A percentile compares a stretch with the other conserved stretches of the same genome.
Conservation (phyloP, 495 filamentous ascomycete genomes). For the Immersiella caudata region DNA sequence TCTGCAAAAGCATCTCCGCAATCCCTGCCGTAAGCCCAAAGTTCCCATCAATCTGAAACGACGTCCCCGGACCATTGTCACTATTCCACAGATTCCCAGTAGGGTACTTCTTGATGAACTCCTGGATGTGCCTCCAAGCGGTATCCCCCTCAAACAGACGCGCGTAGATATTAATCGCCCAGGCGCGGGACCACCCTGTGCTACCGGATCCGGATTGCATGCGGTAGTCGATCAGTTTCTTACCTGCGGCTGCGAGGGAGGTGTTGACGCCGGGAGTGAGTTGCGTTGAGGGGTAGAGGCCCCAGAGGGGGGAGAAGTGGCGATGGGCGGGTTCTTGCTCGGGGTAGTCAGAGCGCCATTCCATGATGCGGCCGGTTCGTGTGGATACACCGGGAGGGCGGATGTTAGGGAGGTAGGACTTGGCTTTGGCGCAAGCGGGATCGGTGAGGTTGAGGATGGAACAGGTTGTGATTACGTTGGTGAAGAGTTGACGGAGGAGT, state of each 20-base stretch:
- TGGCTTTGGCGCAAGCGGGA: slow-evolving; percentile 15
- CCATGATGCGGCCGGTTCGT: slow-evolving; percentile 48
- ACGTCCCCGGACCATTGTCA: slow-evolving; percentile 26
- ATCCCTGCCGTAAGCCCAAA: slow-evolving; percentile 54
- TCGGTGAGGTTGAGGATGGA: slow-evolving; percentile 1
- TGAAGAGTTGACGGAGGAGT: slow-evolving; percentile 47
- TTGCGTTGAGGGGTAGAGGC: slow-evolving; percentile 39
- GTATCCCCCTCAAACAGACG: slow-evolving; percentile 42
- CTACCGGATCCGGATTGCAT: slow-evolving; percentile 43
- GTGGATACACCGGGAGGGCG: slow-evolving; percentile 34
- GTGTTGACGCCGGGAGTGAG: slow-evolving; percentile 20
- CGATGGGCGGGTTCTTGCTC: slow-evolving; percentile 54
- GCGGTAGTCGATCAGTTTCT: slow-evolving; percentile 29
- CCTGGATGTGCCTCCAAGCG: slow-evolving; percentile 42
- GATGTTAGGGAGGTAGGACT: slow-evolving; percentile 12
- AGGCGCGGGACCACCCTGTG: slow-evolving; percentile 56
- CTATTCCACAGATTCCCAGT: slow-evolving; percentile 48
- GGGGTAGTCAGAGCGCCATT: slow-evolving; percentile 52
- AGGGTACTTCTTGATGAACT: slow-evolving; percentile 45
- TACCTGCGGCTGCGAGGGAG: slow-evolving; percentile 34
- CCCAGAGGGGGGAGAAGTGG: slow-evolving; percentile 55
- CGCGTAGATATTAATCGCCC: slow-evolving; percentile 52
- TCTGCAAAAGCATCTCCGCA: slow-evolving; percentile 56
- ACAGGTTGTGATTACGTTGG: slow-evolving; percentile 35
- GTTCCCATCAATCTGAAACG: slow-evolving; percentile 55